A percentile compares a stretch with the other conserved stretches of the same genome.
These are phyloP conservation scores for Apiospora sp. DNA, from an alignment of 2,329 filamentous ascomycete genomes.

Conservation along the genomic window DNA sequence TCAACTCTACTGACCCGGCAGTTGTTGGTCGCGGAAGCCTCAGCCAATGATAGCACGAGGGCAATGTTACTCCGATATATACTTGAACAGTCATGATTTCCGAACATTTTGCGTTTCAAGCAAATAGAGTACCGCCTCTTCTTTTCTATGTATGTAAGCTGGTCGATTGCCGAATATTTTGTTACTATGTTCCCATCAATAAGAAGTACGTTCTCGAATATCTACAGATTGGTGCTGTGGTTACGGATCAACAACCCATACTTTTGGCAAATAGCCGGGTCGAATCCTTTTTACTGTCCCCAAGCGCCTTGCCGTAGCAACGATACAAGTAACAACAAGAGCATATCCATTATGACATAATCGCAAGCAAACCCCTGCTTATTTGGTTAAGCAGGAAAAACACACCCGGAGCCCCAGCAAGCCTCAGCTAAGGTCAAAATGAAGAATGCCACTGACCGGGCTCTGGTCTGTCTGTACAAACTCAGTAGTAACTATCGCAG, in stretches of 20 bases:
- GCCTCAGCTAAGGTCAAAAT: neutral
- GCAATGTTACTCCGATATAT: neutral
- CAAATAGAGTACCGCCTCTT: neutral
- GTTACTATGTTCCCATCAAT: neutral
- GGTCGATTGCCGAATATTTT: neutral
- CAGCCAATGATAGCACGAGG: neutral
- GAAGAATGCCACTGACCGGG: neutral
- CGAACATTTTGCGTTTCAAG: neutral
- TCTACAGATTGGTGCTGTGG: neutral
- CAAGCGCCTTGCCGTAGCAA: slow-evolving; percentile 13
- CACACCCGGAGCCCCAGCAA: neutral
- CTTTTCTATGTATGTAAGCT: neutral
- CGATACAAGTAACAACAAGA: neutral
- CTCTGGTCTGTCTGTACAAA: neutral
- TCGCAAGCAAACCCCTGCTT: neutral
- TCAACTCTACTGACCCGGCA: slow-evolving; percentile 7
- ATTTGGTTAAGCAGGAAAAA: neutral
- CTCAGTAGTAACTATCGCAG: neutral
- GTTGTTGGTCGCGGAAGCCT: neutral
- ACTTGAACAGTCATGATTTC: neutral
- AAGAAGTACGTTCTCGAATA: neutral
- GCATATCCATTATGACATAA: slow-evolving; percentile 13
- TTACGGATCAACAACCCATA: neutral
- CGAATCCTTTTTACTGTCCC: neutral
- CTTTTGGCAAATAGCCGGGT: neutral